Percentiles rank a stretch among this genome's conserved stretches.
Evolutionary conservation across 371 early-diverging fungal genomes (phyloP).

Genomic region (Apophysomyces elegans): DNA sequence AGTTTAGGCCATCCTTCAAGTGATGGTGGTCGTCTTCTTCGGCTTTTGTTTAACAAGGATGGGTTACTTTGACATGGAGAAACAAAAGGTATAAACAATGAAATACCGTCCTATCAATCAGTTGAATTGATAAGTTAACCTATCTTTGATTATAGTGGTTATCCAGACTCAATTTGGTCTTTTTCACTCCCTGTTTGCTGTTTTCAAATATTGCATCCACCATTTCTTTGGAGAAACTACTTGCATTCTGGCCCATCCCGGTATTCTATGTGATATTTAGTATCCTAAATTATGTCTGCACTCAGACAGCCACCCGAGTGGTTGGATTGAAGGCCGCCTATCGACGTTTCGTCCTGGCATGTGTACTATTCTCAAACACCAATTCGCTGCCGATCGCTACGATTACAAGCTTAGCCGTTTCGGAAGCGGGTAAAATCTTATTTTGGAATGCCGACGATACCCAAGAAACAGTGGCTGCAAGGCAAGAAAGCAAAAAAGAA

Average conservation of each 20-base stretch:
- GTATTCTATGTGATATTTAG: constrained; percentile 61
- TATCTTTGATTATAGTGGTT: constrained; percentile 54
- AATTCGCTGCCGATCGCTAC: constrained; percentile 78
- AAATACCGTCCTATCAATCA: no score
- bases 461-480: constrained; percentile 62
- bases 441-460: constrained; percentile 66
- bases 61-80: constrained; percentile 54
- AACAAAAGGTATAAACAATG: constrained; percentile 54
- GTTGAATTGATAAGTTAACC: no score
- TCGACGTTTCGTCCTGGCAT: constrained; percentile 65
- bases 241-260: constrained; percentile 77
- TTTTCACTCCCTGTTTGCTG: constrained; percentile 73
- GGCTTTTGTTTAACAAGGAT: constrained; percentile 52
- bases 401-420: constrained; percentile 71
- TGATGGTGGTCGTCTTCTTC: constrained; percentile 57
- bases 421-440: constrained; percentile 63
- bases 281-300: constrained; percentile 20
- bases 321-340: constrained; percentile 55
- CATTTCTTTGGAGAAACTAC: constrained; percentile 59
- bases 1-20: constrained; percentile 62
- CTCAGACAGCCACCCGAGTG: constrained; percentile 38
- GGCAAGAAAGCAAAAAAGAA: constrained; percentile 37
- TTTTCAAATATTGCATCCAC: constrained; percentile 70
- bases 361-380: constrained; percentile 73
- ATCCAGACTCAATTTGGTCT: constrained; percentile 64